These are phyloP conservation scores for Trametes hirsuta DNA, from an alignment of 1,284 basidiomycete species.

Conservation along the genomic window DNA sequence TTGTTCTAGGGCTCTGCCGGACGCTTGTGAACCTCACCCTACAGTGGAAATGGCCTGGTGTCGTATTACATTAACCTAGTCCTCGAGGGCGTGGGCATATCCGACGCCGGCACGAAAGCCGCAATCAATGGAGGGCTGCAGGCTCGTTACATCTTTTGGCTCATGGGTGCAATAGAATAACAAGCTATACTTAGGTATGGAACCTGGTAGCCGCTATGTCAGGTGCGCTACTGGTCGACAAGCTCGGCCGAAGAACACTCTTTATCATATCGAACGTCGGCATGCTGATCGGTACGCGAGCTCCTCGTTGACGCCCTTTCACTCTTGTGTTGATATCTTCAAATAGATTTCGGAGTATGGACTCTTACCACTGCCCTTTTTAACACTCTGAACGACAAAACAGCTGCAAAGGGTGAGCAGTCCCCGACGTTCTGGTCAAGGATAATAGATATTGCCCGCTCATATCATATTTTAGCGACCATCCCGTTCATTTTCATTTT, in stretches of 20 bases:
- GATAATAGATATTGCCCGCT: neutral
- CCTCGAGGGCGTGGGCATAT: constrained; percentile 62
- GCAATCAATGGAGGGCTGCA: constrained; percentile 67
- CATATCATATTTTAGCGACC: constrained; percentile 44
- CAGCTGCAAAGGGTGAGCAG: constrained; percentile 55
- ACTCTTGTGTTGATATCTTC: neutral
- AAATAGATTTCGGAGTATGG: constrained; percentile 59
- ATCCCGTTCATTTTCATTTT: constrained; percentile 75
- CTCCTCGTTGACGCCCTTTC: neutral
- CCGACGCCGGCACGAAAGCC: constrained; percentile 53
- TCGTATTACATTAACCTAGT: constrained; percentile 70
- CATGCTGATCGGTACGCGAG: constrained; percentile 58
- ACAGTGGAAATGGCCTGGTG: constrained; percentile 67
- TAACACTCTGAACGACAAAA: constrained; percentile 46
- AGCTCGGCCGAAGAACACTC: constrained; percentile 60
- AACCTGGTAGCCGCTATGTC: constrained; percentile 54
- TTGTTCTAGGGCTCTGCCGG: neutral
- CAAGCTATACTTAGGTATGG: constrained; percentile 24
- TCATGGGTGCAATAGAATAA: neutral
- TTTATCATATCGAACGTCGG: constrained; percentile 68
- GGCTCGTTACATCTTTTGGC: constrained; percentile 33
- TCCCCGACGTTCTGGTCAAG: neutral
- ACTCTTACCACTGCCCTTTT: constrained; percentile 63
- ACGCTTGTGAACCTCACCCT: neutral
- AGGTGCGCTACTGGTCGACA: constrained; percentile 63